Evolutionary conservation across 192 early-diverging fungal genomes (phyloP), one percentile per base, ranked within the genome.

Genomic region (Entophlyctis luteolus): DNA sequence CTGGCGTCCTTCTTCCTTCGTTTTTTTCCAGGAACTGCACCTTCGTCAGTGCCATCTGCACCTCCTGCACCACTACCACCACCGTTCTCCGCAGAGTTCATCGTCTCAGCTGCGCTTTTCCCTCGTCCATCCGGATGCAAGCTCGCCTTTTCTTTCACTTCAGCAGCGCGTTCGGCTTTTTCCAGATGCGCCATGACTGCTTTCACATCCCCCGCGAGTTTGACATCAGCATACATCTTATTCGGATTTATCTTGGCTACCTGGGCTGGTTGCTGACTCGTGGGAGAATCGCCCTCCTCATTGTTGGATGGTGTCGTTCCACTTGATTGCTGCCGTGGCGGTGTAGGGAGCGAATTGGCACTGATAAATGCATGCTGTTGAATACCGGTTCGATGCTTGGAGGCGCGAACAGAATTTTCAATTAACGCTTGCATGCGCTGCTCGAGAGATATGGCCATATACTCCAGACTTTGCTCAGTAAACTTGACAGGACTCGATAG

Each of bases 321-420:
- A 10, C 4, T 56, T 32, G 23, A 4, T 33, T 8, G 28, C 5
- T 10, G 38, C 6, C 32, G 29, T 6, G 63, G n/a, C 10, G 28
- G 20, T 8, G 60, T 42, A 4, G 20, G 27, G 14, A 4, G 28
- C 14, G 18, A 14, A 31, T 10, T 8, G 4, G 28, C 48, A 10
- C 35, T n/a, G n/a, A 66, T 8, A 50, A 66, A 66, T 29, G 4
- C 20, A 47, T 70, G 56, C 23, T 59, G 58, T 29, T 34, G 49
- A 36, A 70, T 70, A 3, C 68, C 68, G 3, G 48, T 18, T 2
- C 68, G 68, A 35, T 70, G 68, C 39, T 70, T 70, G 1, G 68
- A 39, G 27, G 36, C 57, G 4, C 28, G 20, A 14, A 70, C 52
- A 8, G 57, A 25, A 22, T 47, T 28, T 52, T 60, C 58, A 12